Evolutionary conservation across 345 rosid species (phyloP).

Genomic region (Eucalyptus victrix): DNA sequence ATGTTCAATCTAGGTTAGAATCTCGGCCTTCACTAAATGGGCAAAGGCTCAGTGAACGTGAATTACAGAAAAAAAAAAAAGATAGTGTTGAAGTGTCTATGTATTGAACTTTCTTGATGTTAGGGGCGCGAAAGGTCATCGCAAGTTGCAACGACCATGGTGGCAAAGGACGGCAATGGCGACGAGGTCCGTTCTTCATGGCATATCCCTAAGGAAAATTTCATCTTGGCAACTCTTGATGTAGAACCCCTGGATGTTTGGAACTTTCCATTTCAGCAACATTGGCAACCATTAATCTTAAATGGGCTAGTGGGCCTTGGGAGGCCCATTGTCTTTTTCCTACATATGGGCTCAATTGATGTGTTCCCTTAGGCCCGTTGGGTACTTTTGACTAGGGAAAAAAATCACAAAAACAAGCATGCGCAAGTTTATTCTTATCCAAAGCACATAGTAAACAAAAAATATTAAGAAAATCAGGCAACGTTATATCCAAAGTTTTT

Average conservation of each 20-base stretch:
- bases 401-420: neutral
- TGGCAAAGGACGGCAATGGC: neutral
- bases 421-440: neutral
- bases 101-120: neutral
- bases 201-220: neutral
- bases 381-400: neutral
- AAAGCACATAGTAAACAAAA: neutral
- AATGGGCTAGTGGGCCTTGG: neutral
- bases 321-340: neutral
- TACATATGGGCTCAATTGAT: neutral
- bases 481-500: neutral
- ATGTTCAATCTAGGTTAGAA: neutral
- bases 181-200: no score
- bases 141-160: neutral
- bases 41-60: neutral
- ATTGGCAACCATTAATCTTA: no score
- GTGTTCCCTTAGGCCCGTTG: neutral
- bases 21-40: neutral
- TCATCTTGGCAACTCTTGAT: neutral
- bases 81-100: neutral
- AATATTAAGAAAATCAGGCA: neutral
- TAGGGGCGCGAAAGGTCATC: fast-evolving
- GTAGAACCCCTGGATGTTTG: neutral
- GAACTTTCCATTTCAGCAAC: neutral
- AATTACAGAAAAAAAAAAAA: neutral